phyloP scores from a whole-genome alignment of 805 yeast genomes.

The Starmerella apis region DNA sequence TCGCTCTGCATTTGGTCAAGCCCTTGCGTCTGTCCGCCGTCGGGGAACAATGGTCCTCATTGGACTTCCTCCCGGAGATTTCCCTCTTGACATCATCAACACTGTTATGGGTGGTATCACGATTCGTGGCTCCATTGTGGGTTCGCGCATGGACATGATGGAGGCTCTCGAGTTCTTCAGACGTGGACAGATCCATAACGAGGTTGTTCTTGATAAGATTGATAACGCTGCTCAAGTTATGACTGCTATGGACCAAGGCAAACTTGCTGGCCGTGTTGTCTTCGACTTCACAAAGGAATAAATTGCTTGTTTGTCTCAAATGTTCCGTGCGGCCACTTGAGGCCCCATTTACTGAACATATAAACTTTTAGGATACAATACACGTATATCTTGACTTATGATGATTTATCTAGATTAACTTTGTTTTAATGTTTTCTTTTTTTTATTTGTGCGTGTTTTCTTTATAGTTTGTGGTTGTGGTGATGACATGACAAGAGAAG shows the following conservation, averaged over 20 bases:
- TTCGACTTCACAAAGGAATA: conserved; percentile 48
- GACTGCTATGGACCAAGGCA: conserved; percentile 70
- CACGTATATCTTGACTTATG: conserved; percentile 1
- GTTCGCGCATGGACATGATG: conserved; percentile 77
- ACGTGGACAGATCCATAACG: conserved; percentile 62
- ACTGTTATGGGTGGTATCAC: conserved; percentile 63
- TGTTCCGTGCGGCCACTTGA: too few species aligned
- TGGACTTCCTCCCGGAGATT: conserved; percentile 74
- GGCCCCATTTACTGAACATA: neutral
- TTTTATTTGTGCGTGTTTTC: too few species aligned
- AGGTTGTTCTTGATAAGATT: conserved; percentile 44
- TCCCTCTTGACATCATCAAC: conserved; percentile 56
- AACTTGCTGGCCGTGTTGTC: conserved; percentile 80
- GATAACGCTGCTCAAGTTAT: conserved; percentile 68
- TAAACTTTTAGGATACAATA: neutral
- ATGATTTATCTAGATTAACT: neutral
- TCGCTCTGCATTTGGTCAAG: conserved; percentile 53
- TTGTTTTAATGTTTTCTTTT: too few species aligned
- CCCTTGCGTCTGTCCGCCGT: conserved; percentile 50
- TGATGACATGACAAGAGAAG: too few species aligned
- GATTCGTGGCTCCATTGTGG: conserved; percentile 77
- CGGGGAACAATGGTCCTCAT: conserved; percentile 62
- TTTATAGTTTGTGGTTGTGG: too few species aligned
- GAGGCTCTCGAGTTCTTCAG: conserved; percentile 68
- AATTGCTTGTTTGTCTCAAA: too few species aligned